Conservation (phyloP, 306 rosid species). For the Glycyrrhiza uralensis region DNA sequence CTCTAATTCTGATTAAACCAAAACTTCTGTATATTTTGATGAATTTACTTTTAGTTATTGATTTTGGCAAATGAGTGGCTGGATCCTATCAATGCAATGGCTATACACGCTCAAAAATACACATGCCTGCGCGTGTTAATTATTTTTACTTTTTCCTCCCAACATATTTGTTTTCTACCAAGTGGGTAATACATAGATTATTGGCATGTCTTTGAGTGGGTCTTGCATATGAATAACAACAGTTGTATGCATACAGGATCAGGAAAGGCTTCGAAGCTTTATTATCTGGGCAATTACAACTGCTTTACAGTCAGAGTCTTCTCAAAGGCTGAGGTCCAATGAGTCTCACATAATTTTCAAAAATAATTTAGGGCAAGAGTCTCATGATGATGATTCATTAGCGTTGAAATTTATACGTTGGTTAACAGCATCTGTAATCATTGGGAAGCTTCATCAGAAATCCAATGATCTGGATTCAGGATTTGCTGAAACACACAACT, state of each 20-base stretch:
- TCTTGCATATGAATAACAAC: conserved; percentile 6
- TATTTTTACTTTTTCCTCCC: not conserved
- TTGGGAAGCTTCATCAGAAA: conserved; percentile 53
- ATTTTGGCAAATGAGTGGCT: not conserved
- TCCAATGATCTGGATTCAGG: conserved; percentile 27
- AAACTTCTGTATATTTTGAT: not conserved
- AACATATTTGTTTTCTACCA: not conserved
- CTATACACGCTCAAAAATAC: not conserved
- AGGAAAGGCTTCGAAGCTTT: conserved; percentile 60
- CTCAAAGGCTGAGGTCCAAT: conserved; percentile 28
- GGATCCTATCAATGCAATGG: not conserved
- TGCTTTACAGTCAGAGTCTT: conserved; percentile 53
- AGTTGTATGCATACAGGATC: conserved; percentile 42
- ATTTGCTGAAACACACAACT: conserved; percentile 23
- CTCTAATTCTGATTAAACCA: not conserved
- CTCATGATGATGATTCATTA: conserved; percentile 41
- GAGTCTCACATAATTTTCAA: conserved; percentile 30
- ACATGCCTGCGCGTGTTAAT: not conserved
- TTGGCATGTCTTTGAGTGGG: not conserved
- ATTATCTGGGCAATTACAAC: conserved; percentile 65
- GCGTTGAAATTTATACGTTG: conserved; percentile 61
- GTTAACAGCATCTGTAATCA: conserved; percentile 71
- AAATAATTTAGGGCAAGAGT: conserved; percentile 33
- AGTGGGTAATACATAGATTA: not conserved
- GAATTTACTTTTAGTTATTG: not conserved